Evolutionary conservation across 257 asterid species (phyloP), one percentile per base, ranked within the genome.

Genomic region (Penstemon eatonii): DNA sequence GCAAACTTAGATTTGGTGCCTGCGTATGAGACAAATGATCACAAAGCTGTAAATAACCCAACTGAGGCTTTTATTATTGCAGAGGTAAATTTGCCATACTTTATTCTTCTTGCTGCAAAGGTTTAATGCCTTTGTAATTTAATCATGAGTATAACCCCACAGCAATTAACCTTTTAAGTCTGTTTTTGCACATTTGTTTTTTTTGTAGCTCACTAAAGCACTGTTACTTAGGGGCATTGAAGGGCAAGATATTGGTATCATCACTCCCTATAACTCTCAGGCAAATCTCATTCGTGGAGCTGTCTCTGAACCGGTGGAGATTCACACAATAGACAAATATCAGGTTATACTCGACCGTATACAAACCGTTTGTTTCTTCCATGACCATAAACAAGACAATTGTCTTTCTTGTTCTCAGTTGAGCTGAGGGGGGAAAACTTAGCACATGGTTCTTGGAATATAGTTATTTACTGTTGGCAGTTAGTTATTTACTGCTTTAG

Each of bases 251-350:
- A 89, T 93, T 73, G 99, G 97, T 69, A 79, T 93, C 74, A 93
- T 93, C 78, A 90, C 99, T 62, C 97, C 97, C 40, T 93, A 90
- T 77, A 93, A 93, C 79, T 76, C 95, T 72, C 99, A 90, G 84
- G 89, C 88, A 67, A 84, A 87, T 78, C 87, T 87, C 69, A 85
- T 90, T 63, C 84, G 77, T 50, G 86, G 75, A 79, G 72, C 82
- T 72, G 84, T 87, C 75, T 75, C 90, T 38, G 78, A 83, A 43
- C 81, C 84, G 44, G 92, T 93, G 74, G 99, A 93, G 88, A 83
- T 85, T 79, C 95, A 93, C 66, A 93, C 99, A 64, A 90, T 93
- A 60, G 99, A 93, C 81, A 93, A 89, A 80, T 93, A 93, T 79
- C 99, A 93, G 99, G 99, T 93, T 44, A 68, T 62, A n/a, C 57